Evolutionary conservation across 495 filamentous ascomycete species (phyloP).

Genomic region (Aspergillus taichungensis): DNA sequence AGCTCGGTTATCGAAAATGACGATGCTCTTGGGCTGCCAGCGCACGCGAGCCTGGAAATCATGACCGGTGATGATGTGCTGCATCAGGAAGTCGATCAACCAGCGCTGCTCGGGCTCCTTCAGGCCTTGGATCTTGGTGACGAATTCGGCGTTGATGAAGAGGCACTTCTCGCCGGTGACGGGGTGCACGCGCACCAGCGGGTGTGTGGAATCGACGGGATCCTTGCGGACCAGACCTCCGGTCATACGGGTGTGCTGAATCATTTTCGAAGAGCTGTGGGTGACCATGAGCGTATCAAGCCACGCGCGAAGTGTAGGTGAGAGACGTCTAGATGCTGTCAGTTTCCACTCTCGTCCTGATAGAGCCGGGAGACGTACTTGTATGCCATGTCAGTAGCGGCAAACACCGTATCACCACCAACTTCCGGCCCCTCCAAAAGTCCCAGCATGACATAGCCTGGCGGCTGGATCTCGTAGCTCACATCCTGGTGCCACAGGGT

Average conservation of each 20-base stretch:
- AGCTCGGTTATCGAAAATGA: constrained; percentile 71
- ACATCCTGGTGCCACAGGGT: constrained; percentile 55
- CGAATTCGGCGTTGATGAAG: constrained; percentile 75
- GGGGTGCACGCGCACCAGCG: constrained; percentile 65
- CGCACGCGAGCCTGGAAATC: constrained; percentile 86
- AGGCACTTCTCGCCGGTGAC: constrained; percentile 73
- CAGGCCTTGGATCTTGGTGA: constrained; percentile 64
- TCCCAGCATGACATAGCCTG: constrained; percentile 50
- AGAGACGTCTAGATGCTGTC: constrained; percentile 39
- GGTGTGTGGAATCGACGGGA: constrained; percentile 59
- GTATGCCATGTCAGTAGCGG: constrained; percentile 67
- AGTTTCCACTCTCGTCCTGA: not conserved
- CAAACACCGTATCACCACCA: constrained; percentile 73
- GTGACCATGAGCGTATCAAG: constrained; percentile 64
- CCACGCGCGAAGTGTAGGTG: constrained; percentile 58
- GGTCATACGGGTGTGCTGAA: constrained; percentile 50
- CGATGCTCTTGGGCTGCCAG: constrained; percentile 74
- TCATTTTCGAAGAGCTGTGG: constrained; percentile 70
- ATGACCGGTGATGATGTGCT: constrained; percentile 71
- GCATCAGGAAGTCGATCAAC: constrained; percentile 78
- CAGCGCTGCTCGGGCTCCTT: constrained; percentile 50
- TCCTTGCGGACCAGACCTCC: constrained; percentile 63
- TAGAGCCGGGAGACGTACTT: constrained; percentile 30
- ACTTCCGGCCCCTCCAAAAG: constrained; percentile 47
- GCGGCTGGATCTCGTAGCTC: constrained; percentile 50